Conservation (phyloP, 139 green algal species). For the Edaphochlamys debaryana region DNA sequence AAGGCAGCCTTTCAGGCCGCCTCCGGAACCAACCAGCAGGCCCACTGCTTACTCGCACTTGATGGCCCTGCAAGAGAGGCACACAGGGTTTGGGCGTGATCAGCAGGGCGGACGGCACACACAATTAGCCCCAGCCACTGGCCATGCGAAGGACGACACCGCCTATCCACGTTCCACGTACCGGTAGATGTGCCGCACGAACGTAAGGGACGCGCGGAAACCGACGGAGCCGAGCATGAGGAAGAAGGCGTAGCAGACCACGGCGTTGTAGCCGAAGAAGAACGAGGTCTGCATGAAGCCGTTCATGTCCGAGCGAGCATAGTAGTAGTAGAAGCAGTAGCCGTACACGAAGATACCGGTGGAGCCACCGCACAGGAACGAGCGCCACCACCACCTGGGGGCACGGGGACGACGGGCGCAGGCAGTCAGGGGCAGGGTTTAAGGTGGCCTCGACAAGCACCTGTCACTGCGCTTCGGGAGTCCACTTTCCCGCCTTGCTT, state of each 20-base stretch:
- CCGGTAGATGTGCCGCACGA: conserved; percentile 77
- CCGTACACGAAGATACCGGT: conserved; percentile 95
- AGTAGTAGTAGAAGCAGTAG: conserved; percentile 99
- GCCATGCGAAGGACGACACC: too few species aligned
- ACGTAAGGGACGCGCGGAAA: conserved; percentile 76
- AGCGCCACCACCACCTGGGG: conserved; percentile 93
- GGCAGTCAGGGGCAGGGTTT: too few species aligned
- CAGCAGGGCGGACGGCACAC: too few species aligned
- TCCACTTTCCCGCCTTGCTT: too few species aligned
- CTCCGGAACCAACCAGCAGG: too few species aligned
- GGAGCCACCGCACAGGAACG: conserved; percentile 94
- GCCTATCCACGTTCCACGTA: too few species aligned
- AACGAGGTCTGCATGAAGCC: conserved; percentile 87
- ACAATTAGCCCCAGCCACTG: too few species aligned
- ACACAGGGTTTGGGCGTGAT: too few species aligned
- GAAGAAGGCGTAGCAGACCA: conserved; percentile 87
- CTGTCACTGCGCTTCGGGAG: too few species aligned
- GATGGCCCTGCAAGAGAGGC: conserved; percentile 67
- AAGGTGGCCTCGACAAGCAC: too few species aligned
- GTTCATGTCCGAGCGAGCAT: conserved; percentile 84
- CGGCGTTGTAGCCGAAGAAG: conserved; percentile 86
- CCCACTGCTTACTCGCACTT: conserved; percentile 67
- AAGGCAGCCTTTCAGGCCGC: too few species aligned
- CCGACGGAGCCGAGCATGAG: conserved; percentile 88
- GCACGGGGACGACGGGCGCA: too few species aligned